phyloP scores from a whole-genome alignment of 2,329 filamentous ascomycete genomes.

The Talaromyces marneffei region DNA sequence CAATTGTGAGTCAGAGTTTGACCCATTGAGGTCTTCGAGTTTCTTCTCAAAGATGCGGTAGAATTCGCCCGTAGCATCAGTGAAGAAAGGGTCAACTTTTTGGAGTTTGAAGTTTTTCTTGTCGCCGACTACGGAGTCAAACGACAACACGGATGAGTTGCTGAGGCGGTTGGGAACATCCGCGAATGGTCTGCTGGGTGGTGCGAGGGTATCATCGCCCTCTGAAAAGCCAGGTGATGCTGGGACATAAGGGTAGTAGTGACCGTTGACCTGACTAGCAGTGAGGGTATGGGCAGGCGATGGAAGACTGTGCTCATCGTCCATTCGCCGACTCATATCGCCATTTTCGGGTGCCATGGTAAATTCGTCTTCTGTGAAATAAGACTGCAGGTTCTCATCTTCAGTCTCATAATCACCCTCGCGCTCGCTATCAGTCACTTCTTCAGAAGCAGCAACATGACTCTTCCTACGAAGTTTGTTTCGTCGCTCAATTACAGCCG shows the following conservation, averaged over 20 bases:
- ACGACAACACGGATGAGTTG: slow-evolving; percentile 47
- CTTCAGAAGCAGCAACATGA: slow-evolving; percentile 7
- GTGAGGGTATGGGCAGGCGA: background rate
- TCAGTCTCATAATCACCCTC: slow-evolving; percentile 33
- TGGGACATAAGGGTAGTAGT: slow-evolving; percentile 17
- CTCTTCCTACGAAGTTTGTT: slow-evolving; percentile 11
- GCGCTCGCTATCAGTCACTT: slow-evolving; percentile 28
- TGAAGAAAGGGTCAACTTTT: slow-evolving; percentile 63
- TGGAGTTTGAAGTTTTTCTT: slow-evolving; percentile 59
- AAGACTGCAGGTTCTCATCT: slow-evolving; percentile 26
- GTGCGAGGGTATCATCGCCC: slow-evolving; percentile 29
- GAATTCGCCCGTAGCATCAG: slow-evolving; percentile 58
- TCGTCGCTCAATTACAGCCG: slow-evolving; percentile 13
- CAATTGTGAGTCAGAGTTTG: slow-evolving; percentile 53
- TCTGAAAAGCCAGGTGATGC: slow-evolving; percentile 26
- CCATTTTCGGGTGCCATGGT: slow-evolving; percentile 30
- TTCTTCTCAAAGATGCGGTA: slow-evolving; percentile 54
- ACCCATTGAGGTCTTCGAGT: slow-evolving; percentile 50
- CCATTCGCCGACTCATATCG: slow-evolving; percentile 26
- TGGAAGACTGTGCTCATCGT: slow-evolving; percentile 15
- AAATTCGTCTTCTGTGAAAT: slow-evolving; percentile 37
- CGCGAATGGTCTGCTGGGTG: slow-evolving; percentile 26
- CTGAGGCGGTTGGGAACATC: slow-evolving; percentile 31
- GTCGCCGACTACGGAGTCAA: slow-evolving; percentile 54
- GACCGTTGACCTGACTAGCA: background rate